Evolutionary conservation across 2,329 filamentous ascomycete genomes (phyloP).

Genomic region (Fusarium robinianum): DNA sequence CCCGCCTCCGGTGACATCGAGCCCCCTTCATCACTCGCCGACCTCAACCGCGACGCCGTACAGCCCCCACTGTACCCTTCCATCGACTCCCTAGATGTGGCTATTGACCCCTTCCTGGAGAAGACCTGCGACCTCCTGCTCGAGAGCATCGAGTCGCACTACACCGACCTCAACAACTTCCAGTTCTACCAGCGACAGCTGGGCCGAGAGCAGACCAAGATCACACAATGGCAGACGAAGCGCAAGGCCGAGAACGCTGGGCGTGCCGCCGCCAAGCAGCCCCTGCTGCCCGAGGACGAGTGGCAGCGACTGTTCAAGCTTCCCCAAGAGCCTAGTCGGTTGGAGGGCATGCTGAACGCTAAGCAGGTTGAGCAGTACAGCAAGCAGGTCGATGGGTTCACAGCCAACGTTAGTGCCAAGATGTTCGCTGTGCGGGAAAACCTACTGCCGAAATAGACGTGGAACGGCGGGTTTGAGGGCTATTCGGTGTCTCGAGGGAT

Average conservation of each 20-base stretch:
- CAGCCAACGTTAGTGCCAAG: constrained; percentile 88
- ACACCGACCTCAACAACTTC: constrained; percentile 99
- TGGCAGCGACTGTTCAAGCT: constrained; percentile 99
- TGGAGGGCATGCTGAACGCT: constrained; percentile 93
- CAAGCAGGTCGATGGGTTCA: constrained; percentile 95
- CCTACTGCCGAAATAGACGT: constrained; percentile 59
- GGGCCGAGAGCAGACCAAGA: constrained; percentile 93
- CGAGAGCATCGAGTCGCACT: constrained; percentile 96
- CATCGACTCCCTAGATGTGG: constrained; percentile 85
- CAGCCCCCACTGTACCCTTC: constrained; percentile 78
- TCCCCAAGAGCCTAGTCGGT: constrained; percentile 86
- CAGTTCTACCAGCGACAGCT: constrained; percentile 94
- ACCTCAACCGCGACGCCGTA: constrained; percentile 69
- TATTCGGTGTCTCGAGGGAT: constrained; percentile 35
- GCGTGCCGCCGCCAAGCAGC: constrained; percentile 83
- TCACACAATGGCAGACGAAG: constrained; percentile 94
- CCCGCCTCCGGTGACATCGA: constrained; percentile 67
- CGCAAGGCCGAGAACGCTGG: constrained; percentile 93
- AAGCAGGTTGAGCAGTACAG: constrained; percentile 98
- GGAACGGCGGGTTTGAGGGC: constrained; percentile 14
- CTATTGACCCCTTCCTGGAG: constrained; percentile 96
- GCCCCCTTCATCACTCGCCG: constrained; percentile 77
- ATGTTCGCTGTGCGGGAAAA: constrained; percentile 93
- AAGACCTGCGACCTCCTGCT: constrained; percentile 96
- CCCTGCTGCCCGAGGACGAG: constrained; percentile 90